A percentile compares a stretch with the other conserved stretches of the same genome.
Evolutionary conservation across 129 eudicot species (phyloP).

Genomic region (carrot (Daucus carota)): DH1_v3.0 NC_030386.2:36198001-36198500

Average conservation of each 20-base stretch:
- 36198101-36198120: not conserved
- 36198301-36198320: too few relatives aligned
- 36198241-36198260: too few relatives aligned
- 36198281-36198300: too few relatives aligned
- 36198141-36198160: not conserved
- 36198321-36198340: not conserved
- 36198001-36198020: not conserved
- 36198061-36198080: not conserved
- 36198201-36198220: too few relatives aligned
- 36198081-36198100: not conserved
- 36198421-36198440: not conserved
- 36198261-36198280: too few relatives aligned
- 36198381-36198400: not conserved
- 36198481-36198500: not conserved
- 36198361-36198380: not conserved
- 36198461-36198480: slow-evolving; percentile 4
- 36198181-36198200: too few relatives aligned
- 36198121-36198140: too few relatives aligned
- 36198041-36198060: not conserved
- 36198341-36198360: not conserved
- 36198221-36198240: too few relatives aligned
- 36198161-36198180: too few relatives aligned
- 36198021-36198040: not conserved
- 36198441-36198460: too few relatives aligned
- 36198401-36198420: slow-evolving; percentile 10